Percentiles rank a stretch among this genome's conserved stretches.
phyloP scores from a whole-genome alignment of 768 basidiomycete genomes.

The Lyophyllum semitale region DNA sequence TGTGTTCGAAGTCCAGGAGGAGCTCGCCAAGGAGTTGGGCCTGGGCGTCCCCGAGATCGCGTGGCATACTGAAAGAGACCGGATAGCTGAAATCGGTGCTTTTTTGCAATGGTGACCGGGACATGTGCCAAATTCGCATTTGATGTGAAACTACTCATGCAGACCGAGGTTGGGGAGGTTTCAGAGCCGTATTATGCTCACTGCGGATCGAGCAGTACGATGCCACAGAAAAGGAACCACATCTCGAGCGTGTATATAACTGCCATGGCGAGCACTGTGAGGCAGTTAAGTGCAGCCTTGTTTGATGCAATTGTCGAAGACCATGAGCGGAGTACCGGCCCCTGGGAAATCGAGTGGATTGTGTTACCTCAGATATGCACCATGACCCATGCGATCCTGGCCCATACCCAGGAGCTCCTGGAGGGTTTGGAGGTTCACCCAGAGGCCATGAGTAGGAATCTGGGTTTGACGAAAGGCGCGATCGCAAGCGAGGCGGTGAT shows the following conservation, averaged over 20 bases:
- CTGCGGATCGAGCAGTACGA: slow-evolving; percentile 48
- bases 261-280: slow-evolving; percentile 41
- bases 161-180: slow-evolving; percentile 47
- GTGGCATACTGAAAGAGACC: slow-evolving; percentile 46
- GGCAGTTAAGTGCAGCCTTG: slow-evolving; percentile 37
- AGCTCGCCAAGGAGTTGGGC: slow-evolving; percentile 28
- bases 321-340: slow-evolving; percentile 49
- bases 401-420: slow-evolving; percentile 36
- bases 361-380: slow-evolving; percentile 45
- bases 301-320: slow-evolving; percentile 51
- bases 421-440: slow-evolving; percentile 42
- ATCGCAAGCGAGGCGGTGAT: slow-evolving; percentile 49
- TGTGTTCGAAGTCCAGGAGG: slow-evolving; percentile 34
- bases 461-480: slow-evolving; percentile 38
- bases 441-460: slow-evolving; percentile 40
- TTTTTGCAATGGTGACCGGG: slow-evolving; percentile 44
- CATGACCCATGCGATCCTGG: slow-evolving; percentile 39
- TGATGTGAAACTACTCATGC: slow-evolving; percentile 48
- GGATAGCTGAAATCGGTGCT: slow-evolving; percentile 44
- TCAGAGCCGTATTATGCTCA: slow-evolving; percentile 45
- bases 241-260: slow-evolving; percentile 47
- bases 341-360: slow-evolving; percentile 56
- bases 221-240: slow-evolving; percentile 54
- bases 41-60: slow-evolving; percentile 32
- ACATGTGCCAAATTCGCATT: slow-evolving; percentile 48